A percentile compares a stretch with the other conserved stretches of the same genome.
These are phyloP conservation scores for Yarrowia bubula DNA, from an alignment of 805 yeast genomes.

Conservation along the genomic window DNA sequence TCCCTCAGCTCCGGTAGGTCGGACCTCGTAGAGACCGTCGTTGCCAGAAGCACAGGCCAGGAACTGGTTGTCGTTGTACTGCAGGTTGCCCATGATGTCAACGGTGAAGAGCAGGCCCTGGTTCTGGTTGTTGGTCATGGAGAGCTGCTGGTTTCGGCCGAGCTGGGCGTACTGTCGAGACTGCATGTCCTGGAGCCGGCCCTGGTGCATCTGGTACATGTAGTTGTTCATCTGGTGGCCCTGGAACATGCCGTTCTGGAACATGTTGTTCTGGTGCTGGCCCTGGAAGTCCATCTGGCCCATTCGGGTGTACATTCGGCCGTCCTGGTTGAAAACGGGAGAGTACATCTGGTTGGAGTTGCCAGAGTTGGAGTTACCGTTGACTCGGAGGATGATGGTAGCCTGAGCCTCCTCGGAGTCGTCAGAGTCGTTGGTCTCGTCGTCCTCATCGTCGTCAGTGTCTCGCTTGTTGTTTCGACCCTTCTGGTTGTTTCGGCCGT, in stretches of 20 bases:
- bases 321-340: conserved; percentile 10
- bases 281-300: neutral
- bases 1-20: conserved; percentile 8
- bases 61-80: conserved; percentile 13
- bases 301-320: conserved; percentile 11
- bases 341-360: neutral
- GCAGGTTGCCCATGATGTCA: neutral
- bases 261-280: neutral
- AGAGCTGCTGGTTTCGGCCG: conserved; percentile 5
- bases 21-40: conserved; percentile 12
- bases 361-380: neutral
- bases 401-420: neutral
- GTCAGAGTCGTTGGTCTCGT: neutral
- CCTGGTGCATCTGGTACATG: too few species aligned
- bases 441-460: neutral
- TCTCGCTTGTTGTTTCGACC: neutral
- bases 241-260: neutral
- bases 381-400: conserved; percentile 8
- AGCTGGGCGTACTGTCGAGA: conserved; percentile 2
- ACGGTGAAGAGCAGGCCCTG: conserved; percentile 3
- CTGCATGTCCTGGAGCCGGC: neutral
- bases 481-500: neutral
- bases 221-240: neutral
- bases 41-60: neutral
- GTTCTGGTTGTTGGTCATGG: conserved; percentile 4